A percentile compares a stretch with the other conserved stretches of the same genome.
Evolutionary conservation across 2,329 filamentous ascomycete species (phyloP).

Genomic region (Sporothrix pseudoabietina): DNA sequence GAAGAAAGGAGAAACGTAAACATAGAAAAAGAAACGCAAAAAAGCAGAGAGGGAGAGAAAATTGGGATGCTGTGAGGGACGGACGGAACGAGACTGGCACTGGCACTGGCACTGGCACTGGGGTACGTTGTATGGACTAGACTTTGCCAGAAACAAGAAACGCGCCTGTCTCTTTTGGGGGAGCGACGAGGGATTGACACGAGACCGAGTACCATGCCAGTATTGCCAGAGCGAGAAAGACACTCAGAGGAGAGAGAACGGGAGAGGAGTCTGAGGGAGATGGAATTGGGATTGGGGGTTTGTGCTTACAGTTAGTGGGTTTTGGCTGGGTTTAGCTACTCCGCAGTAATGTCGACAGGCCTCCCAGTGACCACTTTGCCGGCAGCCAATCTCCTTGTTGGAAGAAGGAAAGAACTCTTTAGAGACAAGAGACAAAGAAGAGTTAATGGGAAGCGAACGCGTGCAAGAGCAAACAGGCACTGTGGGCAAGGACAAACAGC

Average conservation of each 20-base stretch:
- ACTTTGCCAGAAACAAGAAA: conserved; percentile 26
- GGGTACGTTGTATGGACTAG: background rate
- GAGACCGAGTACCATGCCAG: conserved; percentile 25
- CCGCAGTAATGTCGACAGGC: conserved; percentile 21
- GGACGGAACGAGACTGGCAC: background rate
- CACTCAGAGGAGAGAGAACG: no score
- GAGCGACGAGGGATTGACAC: conserved; percentile 18
- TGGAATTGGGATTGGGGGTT: conserved; percentile 21
- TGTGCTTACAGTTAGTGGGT: conserved; percentile 25
- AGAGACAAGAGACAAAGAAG: background rate
- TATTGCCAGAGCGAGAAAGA: background rate
- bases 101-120: background rate
- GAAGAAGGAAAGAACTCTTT: conserved; percentile 5
- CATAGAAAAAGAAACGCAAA: conserved; percentile 21
- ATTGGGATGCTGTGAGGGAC: conserved; percentile 23
- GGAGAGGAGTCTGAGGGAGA: background rate
- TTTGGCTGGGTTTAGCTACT: conserved; percentile 24
- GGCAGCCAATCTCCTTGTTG: conserved; percentile 26
- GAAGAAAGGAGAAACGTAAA: conserved; percentile 13
- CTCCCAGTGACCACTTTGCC: background rate
- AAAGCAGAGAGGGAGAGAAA: conserved; percentile 26
- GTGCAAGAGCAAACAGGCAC: background rate
- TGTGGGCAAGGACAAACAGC: background rate
- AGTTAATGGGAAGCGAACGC: background rate
- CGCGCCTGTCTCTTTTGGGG: conserved; percentile 26